Evolutionary conservation across 345 rosid species (phyloP).

Genomic region (Pelargonium nanum): DNA sequence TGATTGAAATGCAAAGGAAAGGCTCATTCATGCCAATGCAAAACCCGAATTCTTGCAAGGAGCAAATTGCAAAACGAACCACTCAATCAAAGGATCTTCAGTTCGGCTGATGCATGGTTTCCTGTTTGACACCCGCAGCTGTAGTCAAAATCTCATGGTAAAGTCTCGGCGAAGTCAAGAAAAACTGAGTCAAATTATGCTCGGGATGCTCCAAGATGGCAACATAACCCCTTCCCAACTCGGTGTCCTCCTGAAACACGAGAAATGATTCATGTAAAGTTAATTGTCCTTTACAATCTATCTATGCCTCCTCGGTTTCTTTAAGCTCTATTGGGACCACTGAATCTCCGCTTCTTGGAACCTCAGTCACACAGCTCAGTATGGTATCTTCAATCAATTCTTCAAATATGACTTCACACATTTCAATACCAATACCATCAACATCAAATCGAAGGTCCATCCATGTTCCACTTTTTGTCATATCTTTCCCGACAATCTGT

Average conservation of each 20-base stretch:
- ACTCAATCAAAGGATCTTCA: background rate
- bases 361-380: slow-evolving; percentile 20
- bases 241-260: background rate
- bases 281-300: slow-evolving; percentile 4
- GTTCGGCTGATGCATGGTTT: too few species aligned
- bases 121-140: too few species aligned
- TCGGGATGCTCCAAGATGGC: background rate
- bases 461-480: slow-evolving; percentile 54
- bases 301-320: slow-evolving; percentile 19
- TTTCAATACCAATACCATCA: slow-evolving; percentile 34
- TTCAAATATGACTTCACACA: slow-evolving; percentile 45
- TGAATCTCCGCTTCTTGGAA: slow-evolving; percentile 12
- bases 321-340: slow-evolving; percentile 19
- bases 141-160: too few species aligned
- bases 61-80: background rate
- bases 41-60: background rate
- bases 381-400: slow-evolving; percentile 52
- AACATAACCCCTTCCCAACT: background rate
- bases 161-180: background rate
- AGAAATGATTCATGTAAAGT: slow-evolving; percentile 6
- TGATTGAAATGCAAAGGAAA: too few species aligned
- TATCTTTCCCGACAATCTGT: slow-evolving; percentile 60
- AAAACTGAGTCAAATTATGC: background rate
- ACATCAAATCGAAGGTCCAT: slow-evolving; percentile 47
- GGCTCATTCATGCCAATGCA: too few species aligned